Evolutionary conservation across 2,329 filamentous ascomycete species (phyloP), one percentile per base, ranked within the genome.

Genomic region (Fusarium sp.): DNA sequence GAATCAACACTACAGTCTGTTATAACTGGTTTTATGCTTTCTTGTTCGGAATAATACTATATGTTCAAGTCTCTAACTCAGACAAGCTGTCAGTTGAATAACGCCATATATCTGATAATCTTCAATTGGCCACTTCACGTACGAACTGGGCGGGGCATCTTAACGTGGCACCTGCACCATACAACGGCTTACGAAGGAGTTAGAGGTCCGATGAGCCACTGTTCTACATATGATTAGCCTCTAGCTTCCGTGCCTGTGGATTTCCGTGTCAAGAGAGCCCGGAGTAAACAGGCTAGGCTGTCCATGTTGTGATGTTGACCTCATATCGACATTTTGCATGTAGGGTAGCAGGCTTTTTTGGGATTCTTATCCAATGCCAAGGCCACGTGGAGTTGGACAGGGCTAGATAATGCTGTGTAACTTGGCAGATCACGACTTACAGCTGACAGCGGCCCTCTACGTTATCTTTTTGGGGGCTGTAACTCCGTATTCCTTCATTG

Each of bases 311-410:
- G 20, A 24, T 36, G 34, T 28, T 52, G 56, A 45, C 24, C 15
- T 45, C 26, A 44, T 43, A 23, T 61, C 26, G 34, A 30, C 20
- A 10, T 6, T 45, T 17, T n/a, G 26, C 21, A 26, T 44, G 30
- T 60, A 54, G 55, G 44, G 49, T 61, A 50, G 34, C 20, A 23
- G 28, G 34, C 44, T 66, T n/a, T 36, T 36, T n/a, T n/a, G n/a
- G 34, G 17, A 36, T 17, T 62, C 24, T 46, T 50, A 34, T 61
- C 71, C 71, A 73, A 62, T 72, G 58, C 63, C 49, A 56, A 39
- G 61, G 56, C 71, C 69, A 73, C 69, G 71, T 73, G 71, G 69
- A 71, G 30, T 40, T 32, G 26, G 23, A 32, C 30, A 51, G 45
- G 38, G 30, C 49, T 20, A 36, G n/a, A 17, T 6, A 50, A 28